Evolutionary conservation across 139 green algal genomes (phyloP).

Genomic region (Chara braunii): DNA sequence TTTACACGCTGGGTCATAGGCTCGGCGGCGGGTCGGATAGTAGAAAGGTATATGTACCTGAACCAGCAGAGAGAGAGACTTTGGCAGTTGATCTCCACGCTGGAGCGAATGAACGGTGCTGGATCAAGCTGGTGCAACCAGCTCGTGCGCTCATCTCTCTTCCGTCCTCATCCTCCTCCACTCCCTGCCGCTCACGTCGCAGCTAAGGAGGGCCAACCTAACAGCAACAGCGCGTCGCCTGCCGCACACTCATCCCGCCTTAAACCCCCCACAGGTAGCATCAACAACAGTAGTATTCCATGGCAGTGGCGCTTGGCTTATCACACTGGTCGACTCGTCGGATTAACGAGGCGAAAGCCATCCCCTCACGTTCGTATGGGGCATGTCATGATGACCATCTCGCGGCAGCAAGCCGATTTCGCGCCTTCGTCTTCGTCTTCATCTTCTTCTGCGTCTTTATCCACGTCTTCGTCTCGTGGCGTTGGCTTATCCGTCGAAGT

Average conservation of each 20-base stretch:
- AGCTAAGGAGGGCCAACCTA: too few species aligned
- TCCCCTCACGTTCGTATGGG: slow-evolving; percentile 12
- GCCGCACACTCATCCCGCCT: too few species aligned
- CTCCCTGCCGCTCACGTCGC: too few species aligned
- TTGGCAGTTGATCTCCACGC: neutral
- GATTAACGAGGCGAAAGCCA: slow-evolving; percentile 9
- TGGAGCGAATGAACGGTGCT: slow-evolving; percentile 13
- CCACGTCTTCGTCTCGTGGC: neutral
- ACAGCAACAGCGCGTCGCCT: too few species aligned
- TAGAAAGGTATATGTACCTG: slow-evolving; percentile 6
- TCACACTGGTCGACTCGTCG: slow-evolving; percentile 19
- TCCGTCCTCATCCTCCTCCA: too few species aligned
- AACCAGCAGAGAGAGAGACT: slow-evolving; percentile 6
- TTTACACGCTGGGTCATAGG: neutral
- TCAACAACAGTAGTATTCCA: too few species aligned
- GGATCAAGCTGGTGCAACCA: too few species aligned
- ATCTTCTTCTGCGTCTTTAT: neutral
- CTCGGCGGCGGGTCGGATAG: slow-evolving; percentile 6
- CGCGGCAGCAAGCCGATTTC: neutral
- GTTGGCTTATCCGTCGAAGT: neutral
- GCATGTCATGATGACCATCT: slow-evolving; percentile 7
- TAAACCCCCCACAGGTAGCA: too few species aligned
- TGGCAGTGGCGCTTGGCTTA: slow-evolving; percentile 28
- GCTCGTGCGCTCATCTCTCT: too few species aligned
- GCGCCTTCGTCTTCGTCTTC: neutral